Percentiles rank a stretch among this genome's conserved stretches.
Conservation (phyloP, 345 rosid species). For the Reutealis trisperma region DNA sequence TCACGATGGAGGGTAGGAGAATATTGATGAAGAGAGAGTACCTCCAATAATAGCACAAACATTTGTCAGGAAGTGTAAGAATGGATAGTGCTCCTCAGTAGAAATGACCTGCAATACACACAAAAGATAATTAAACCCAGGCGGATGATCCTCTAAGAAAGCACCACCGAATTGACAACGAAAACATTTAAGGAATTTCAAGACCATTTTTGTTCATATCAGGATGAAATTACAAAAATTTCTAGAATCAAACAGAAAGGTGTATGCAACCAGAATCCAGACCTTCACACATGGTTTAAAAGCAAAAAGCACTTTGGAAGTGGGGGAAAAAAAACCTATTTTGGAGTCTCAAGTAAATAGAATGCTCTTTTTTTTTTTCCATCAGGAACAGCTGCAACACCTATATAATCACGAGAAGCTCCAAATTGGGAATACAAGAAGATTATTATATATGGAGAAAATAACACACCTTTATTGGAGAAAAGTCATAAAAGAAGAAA, state of each 20-base stretch:
- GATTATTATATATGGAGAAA: slow-evolving; percentile 9
- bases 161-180: neutral
- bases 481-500: slow-evolving; percentile 94
- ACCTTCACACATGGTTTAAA: neutral
- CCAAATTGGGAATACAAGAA: slow-evolving; percentile 6
- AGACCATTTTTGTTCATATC: neutral
- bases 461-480: slow-evolving; percentile 84
- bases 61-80: slow-evolving; percentile 35
- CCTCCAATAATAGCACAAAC: slow-evolving; percentile 38
- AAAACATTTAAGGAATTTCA: neutral
- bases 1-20: neutral
- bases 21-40: slow-evolving; percentile 3
- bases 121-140: neutral
- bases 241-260: neutral
- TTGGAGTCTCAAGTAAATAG: neutral
- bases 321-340: neutral
- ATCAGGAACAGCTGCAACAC: slow-evolving; percentile 1
- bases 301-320: neutral
- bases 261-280: neutral
- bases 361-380: too few species aligned
- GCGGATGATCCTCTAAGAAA: neutral
- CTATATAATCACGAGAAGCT: neutral
- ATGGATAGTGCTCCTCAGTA: slow-evolving; percentile 29
- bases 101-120: slow-evolving; percentile 25
- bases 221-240: neutral